Conservation (phyloP, 2,329 filamentous ascomycete species). For the Aureobasidium sp. region DNA sequence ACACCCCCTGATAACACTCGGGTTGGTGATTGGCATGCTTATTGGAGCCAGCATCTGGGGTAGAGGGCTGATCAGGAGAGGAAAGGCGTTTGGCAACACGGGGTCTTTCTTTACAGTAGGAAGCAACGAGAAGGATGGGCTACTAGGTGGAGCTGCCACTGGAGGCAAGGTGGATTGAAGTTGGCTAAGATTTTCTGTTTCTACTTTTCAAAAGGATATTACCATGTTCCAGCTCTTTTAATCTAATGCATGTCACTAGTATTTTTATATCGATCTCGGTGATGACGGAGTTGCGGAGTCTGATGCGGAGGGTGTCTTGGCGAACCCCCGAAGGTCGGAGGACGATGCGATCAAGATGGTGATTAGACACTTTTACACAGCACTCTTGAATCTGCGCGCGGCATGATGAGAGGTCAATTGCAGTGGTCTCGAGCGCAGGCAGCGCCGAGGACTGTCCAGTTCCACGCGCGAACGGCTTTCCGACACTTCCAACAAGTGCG, state of each 20-base stretch:
- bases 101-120: slow-evolving; percentile 54
- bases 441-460: not conserved
- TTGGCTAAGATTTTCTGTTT: not conserved
- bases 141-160: slow-evolving; percentile 39
- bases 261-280: not conserved
- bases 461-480: not conserved
- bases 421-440: slow-evolving; percentile 4
- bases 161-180: slow-evolving; percentile 23
- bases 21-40: slow-evolving; percentile 48
- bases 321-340: not conserved
- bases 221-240: not conserved
- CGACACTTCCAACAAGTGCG: not conserved
- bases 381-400: not conserved
- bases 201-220: not conserved
- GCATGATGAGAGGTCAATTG: slow-evolving; percentile 13
- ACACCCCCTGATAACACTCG: slow-evolving; percentile 41
- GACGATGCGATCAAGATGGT: not conserved
- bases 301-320: slow-evolving; percentile 4
- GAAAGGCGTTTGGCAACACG: slow-evolving; percentile 41
- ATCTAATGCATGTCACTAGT: not conserved
- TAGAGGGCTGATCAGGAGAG: slow-evolving; percentile 24
- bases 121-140: slow-evolving; percentile 58
- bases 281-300: not conserved
- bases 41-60: slow-evolving; percentile 22
- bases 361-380: not conserved